These are phyloP conservation scores for Chernovozyma sophiae-reginae DNA, from an alignment of 1,139 yeast species.

Conservation along the genomic window DNA sequence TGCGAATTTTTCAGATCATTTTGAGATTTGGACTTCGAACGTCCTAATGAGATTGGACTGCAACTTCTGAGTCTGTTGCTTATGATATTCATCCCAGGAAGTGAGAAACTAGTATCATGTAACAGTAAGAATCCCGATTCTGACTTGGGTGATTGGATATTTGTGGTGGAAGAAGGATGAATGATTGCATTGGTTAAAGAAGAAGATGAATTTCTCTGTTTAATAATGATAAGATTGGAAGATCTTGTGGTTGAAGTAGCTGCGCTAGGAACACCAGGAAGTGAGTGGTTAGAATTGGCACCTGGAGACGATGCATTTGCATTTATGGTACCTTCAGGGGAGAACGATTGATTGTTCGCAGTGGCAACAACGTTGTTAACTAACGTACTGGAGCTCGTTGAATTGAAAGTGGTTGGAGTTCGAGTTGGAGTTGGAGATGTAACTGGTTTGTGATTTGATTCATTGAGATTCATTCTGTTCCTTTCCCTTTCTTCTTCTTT, in stretches of 20 bases:
- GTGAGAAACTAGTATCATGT: conserved; percentile 9
- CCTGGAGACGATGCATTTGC: not conserved
- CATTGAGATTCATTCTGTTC: not conserved
- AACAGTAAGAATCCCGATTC: conserved; percentile 4
- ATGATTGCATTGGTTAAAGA: too few relatives aligned
- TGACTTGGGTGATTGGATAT: not conserved
- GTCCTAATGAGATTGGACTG: conserved; percentile 15
- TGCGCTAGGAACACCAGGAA: not conserved
- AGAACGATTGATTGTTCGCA: too few relatives aligned
- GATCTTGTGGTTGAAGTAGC: not conserved
- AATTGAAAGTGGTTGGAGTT: conserved; percentile 6
- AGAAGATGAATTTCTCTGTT: not conserved
- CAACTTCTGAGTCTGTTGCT: conserved; percentile 20
- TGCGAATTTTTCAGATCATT: not conserved
- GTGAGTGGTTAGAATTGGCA: not conserved
- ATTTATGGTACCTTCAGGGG: too few relatives aligned
- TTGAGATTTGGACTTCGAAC: not conserved
- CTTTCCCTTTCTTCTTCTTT: conserved; percentile 5
- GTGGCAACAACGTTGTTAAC: too few relatives aligned
- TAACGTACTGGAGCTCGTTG: conserved; percentile 3
- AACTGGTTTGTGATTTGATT: too few relatives aligned
- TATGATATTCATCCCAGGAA: conserved; percentile 21
- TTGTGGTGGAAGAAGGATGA: too few relatives aligned
- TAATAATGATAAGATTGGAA: too few relatives aligned
- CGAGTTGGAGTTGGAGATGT: too few relatives aligned